Conservation (phyloP, 2,329 filamentous ascomycete species). For the Xylariaceae sp. region DNA sequence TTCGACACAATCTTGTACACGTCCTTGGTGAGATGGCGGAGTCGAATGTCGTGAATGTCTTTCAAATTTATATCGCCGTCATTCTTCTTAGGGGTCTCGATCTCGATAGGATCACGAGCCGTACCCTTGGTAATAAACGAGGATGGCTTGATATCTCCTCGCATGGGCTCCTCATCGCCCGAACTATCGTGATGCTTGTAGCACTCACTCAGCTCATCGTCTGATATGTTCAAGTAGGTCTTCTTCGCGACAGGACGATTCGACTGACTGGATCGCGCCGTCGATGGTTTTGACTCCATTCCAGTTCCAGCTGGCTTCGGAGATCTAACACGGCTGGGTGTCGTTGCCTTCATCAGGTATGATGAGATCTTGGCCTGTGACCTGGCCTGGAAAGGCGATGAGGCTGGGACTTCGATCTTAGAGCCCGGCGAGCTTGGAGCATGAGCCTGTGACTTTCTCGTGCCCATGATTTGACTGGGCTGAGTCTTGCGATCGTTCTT, state of each 20-base stretch:
- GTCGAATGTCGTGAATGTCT: slow-evolving; percentile 30
- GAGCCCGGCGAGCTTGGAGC: slow-evolving; percentile 40
- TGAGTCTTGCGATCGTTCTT: slow-evolving; percentile 35
- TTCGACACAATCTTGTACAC: slow-evolving; percentile 30
- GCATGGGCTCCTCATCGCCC: slow-evolving; percentile 29
- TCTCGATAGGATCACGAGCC: slow-evolving; percentile 11
- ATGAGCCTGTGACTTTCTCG: slow-evolving; percentile 36
- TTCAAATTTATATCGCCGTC: slow-evolving; percentile 25
- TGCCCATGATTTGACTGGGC: slow-evolving; percentile 38
- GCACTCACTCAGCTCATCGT: slow-evolving; percentile 32
- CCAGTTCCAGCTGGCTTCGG: slow-evolving; percentile 73
- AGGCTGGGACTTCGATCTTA: slow-evolving; percentile 76
- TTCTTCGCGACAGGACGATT: slow-evolving; percentile 30
- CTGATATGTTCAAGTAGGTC: slow-evolving; percentile 30
- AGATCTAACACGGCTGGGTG: slow-evolving; percentile 43
- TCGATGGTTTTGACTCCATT: slow-evolving; percentile 58
- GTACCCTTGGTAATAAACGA: slow-evolving; percentile 28
- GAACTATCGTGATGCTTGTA: slow-evolving; percentile 33
- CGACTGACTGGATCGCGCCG: slow-evolving; percentile 32
- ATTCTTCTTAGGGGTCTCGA: slow-evolving; percentile 10
- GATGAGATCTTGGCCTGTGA: slow-evolving; percentile 20
- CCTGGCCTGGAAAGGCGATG: slow-evolving; percentile 64
- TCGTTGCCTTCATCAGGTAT: slow-evolving; percentile 13
- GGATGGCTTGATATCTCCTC: slow-evolving; percentile 33
- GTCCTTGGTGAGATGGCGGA: slow-evolving; percentile 30